Percentiles rank a stretch among this genome's conserved stretches.
Conservation (phyloP, 768 basidiomycete genomes). For the Pholiota conissans region DNA sequence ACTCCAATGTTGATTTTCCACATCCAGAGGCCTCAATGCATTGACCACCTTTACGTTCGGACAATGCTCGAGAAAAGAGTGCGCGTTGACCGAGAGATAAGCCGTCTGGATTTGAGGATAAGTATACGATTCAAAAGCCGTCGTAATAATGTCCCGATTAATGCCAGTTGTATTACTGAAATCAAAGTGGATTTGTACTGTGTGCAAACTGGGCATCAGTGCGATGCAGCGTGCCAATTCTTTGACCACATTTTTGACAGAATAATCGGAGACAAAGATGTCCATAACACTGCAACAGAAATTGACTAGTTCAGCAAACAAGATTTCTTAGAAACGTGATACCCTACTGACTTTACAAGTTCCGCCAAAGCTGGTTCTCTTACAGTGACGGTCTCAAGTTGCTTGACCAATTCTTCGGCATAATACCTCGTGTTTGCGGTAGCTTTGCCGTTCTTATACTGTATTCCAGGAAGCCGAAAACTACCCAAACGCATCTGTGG, state of each 20-base stretch:
- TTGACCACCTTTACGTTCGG: not conserved
- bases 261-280: not conserved
- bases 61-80: not conserved
- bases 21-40: not conserved
- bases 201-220: constrained; percentile 23
- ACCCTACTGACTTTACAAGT: not conserved
- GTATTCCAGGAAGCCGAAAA: not conserved
- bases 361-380: not conserved
- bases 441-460: not conserved
- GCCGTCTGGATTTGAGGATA: not conserved
- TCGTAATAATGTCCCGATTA: too few relatives aligned
- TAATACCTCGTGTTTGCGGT: not conserved
- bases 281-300: not conserved
- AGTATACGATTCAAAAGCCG: not conserved
- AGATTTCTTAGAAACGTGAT: not conserved
- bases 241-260: not conserved
- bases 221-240: constrained; percentile 25
- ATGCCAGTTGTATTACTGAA: too few relatives aligned
- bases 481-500: not conserved
- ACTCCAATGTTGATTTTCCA: not conserved
- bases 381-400: not conserved
- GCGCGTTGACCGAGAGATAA: not conserved
- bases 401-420: not conserved
- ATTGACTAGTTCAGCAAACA: not conserved
- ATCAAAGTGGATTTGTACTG: constrained; percentile 10